These are phyloP conservation scores for Parsonsia alboflavescens DNA, from an alignment of 257 asterid species.

Conservation along the genomic window DNA sequence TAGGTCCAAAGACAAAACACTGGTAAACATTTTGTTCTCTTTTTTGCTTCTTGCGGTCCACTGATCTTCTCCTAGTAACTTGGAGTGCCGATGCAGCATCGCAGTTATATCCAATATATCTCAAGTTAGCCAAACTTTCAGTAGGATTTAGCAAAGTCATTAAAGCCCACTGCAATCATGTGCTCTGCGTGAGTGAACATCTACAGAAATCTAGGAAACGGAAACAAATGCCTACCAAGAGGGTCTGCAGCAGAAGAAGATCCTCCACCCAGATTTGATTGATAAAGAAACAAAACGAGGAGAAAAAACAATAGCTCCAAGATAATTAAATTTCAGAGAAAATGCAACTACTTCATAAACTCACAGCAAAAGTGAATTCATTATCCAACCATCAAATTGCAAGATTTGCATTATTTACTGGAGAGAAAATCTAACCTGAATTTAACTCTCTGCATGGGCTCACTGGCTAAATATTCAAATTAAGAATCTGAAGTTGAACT, in stretches of 20 bases:
- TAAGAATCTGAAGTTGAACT: neutral
- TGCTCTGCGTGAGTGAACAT: constrained; percentile 29
- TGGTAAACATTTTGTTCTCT: constrained; percentile 76
- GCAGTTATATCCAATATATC: constrained; percentile 78
- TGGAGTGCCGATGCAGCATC: constrained; percentile 72
- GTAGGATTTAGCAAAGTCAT: constrained; percentile 88
- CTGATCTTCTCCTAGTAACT: constrained; percentile 66
- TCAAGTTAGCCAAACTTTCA: constrained; percentile 85
- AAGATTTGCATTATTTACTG: neutral
- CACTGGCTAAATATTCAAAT: neutral
- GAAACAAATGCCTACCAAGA: constrained; percentile 14
- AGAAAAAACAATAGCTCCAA: neutral
- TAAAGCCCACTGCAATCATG: constrained; percentile 85
- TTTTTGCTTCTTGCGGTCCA: constrained; percentile 73
- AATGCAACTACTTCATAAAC: neutral
- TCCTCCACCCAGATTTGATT: neutral
- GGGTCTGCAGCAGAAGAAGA: constrained; percentile 12
- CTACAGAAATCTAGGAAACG: constrained; percentile 22
- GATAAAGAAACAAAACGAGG: neutral
- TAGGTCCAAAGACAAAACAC: constrained; percentile 92
- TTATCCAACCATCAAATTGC: neutral
- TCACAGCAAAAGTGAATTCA: neutral
- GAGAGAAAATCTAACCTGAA: constrained; percentile 1
- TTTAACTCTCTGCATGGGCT: neutral
- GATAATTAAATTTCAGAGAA: neutral